These are phyloP conservation scores for Cercospora citrullina DNA, from an alignment of 2,329 filamentous ascomycete genomes.

Conservation along the genomic window DNA sequence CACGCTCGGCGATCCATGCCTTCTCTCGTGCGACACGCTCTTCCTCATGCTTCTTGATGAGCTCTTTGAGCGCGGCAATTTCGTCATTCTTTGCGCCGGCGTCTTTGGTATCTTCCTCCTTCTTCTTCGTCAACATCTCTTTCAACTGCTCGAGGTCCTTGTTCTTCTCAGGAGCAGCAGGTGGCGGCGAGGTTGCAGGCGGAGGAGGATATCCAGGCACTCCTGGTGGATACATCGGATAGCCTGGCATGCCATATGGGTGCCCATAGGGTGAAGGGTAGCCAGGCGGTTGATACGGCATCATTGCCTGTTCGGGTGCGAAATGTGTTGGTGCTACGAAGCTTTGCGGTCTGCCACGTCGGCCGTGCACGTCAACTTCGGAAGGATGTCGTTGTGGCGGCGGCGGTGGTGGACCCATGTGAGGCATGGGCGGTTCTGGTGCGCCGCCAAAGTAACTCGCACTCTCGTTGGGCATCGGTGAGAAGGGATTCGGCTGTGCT, in stretches of 20 bases:
- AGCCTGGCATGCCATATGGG: slow-evolving; percentile 26
- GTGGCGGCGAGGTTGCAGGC: slow-evolving; percentile 32
- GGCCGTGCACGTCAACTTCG: slow-evolving; percentile 24
- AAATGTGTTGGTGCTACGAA: slow-evolving; percentile 34
- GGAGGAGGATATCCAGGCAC: slow-evolving; percentile 26
- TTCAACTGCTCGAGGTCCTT: slow-evolving; percentile 29
- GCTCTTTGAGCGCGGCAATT: slow-evolving; percentile 40
- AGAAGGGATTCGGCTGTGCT: slow-evolving; percentile 34
- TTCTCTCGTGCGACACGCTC: slow-evolving; percentile 35
- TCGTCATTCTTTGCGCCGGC: slow-evolving; percentile 31
- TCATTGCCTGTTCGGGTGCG: slow-evolving; percentile 31
- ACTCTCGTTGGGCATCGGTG: slow-evolving; percentile 32
- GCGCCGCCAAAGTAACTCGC: slow-evolving; percentile 43
- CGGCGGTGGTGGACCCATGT: slow-evolving; percentile 27
- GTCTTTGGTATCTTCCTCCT: slow-evolving; percentile 22
- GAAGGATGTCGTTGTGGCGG: slow-evolving; percentile 30
- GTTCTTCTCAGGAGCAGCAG: slow-evolving; percentile 28
- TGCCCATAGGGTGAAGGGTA: slow-evolving; percentile 24
- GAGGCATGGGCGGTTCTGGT: slow-evolving; percentile 16
- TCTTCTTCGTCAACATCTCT: slow-evolving; percentile 28
- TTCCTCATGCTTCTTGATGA: slow-evolving; percentile 47
- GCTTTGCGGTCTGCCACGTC: slow-evolving; percentile 30
- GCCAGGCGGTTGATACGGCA: slow-evolving; percentile 29
- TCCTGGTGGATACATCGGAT: slow-evolving; percentile 24
- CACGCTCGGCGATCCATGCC: slow-evolving; percentile 30